A percentile compares a stretch with the other conserved stretches of the same genome.
Conservation (phyloP, 106 monocot genomes). For the Platanthera zijinensis region DNA sequence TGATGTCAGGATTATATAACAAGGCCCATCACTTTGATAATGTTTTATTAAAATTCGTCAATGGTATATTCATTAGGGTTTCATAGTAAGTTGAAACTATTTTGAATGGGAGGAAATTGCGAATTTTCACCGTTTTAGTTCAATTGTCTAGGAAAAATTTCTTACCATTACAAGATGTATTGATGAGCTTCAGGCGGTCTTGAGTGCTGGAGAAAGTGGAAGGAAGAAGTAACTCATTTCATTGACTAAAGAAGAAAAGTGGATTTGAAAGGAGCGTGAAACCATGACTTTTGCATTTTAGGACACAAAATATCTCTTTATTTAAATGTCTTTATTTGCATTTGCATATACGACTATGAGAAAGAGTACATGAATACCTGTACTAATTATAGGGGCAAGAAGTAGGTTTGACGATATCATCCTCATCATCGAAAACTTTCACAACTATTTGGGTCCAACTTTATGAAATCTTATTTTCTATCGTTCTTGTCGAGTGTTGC, state of each 20-base stretch:
- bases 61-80: not conserved
- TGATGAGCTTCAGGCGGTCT: not conserved
- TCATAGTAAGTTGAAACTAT: not conserved
- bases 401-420: too few species aligned
- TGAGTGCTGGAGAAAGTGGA: not conserved
- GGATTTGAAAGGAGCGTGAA: too few species aligned
- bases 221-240: slow-evolving; percentile 1
- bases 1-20: not conserved
- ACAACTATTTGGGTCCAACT: too few species aligned
- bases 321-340: too few species aligned
- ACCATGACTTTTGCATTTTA: not conserved
- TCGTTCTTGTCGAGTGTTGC: too few species aligned
- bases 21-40: not conserved
- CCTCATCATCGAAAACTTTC: too few species aligned
- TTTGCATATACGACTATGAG: too few species aligned
- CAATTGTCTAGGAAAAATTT: too few species aligned
- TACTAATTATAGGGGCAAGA: too few species aligned
- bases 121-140: too few species aligned
- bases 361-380: too few species aligned
- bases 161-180: not conserved
- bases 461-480: too few species aligned
- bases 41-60: not conserved
- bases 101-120: not conserved
- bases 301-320: not conserved
- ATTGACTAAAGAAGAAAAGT: not conserved